Conservation (phyloP, 1,284 basidiomycete species). For the Cryptococcus sp. region DNA sequence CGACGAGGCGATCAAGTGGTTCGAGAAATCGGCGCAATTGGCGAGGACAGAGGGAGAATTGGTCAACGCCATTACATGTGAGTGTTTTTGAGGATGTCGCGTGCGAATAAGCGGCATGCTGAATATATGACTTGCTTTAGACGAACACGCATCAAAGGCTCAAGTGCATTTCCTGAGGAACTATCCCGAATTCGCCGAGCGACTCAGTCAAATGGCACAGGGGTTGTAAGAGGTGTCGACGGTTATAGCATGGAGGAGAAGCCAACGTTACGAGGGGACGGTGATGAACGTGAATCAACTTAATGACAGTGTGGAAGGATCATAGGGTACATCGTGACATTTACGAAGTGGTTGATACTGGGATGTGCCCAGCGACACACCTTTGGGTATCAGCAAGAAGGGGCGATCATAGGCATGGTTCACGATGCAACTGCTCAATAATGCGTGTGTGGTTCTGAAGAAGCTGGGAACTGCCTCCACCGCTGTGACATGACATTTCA, state of each 20-base stretch:
- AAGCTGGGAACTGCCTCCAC: too few species aligned
- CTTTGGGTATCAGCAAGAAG: too few species aligned
- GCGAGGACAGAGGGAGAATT: slow-evolving; percentile 91
- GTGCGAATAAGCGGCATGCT: slow-evolving; percentile 1
- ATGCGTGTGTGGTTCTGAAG: background rate
- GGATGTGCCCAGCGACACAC: background rate
- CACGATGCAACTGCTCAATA: slow-evolving; percentile 1
- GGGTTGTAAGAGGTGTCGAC: slow-evolving; percentile 26
- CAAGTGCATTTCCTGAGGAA: slow-evolving; percentile 78
- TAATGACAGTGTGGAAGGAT: background rate
- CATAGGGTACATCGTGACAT: slow-evolving; percentile 1
- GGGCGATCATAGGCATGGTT: background rate
- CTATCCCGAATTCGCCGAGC: slow-evolving; percentile 73
- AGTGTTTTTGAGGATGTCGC: slow-evolving; percentile 51
- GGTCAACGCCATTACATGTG: slow-evolving; percentile 82
- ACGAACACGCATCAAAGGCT: slow-evolving; percentile 68
- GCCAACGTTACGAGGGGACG: background rate
- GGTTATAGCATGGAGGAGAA: background rate
- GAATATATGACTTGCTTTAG: slow-evolving; percentile 11
- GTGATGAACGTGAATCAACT: background rate
- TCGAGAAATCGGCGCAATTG: slow-evolving; percentile 78
- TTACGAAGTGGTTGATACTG: background rate
- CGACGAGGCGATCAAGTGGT: slow-evolving; percentile 82
- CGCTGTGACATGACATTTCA: too few species aligned
- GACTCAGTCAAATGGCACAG: slow-evolving; percentile 53